Evolutionary conservation across 257 asterid species (phyloP), one percentile per base, ranked within the genome.

Genomic region (Salvia hispanica): DNA sequence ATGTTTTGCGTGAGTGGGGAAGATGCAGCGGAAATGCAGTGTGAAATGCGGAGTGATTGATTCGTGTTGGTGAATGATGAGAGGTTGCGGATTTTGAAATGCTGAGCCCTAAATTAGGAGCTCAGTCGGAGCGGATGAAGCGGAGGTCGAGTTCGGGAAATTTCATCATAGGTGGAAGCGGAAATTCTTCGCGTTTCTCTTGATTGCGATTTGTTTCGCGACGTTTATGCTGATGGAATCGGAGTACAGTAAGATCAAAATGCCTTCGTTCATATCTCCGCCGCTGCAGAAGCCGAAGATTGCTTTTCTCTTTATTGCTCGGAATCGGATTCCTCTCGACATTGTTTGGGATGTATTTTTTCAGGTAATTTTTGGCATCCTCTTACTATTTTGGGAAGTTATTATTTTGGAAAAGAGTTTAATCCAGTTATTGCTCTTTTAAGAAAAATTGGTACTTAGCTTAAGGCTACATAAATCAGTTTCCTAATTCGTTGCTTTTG

Each of bases 281-380:
- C 83, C 89, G 43, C 44, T 73, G n/a, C 76, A 77, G 65, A 84
- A 83, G 58, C 96, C 96, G 57, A 92, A 83, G 64, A 82, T 89
- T 28, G 95, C 96, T 34, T 92, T 84, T 69, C 81, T 92, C 40
- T 92, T 87, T 72, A 87, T 89, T 66, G 95, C 98, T 71, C 85
- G 98, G 64, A 92, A 92, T 75, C 95, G 98, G 71, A 85, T 89
- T 69, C 89, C 95, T 14, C 79, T 89, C 64, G 98, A 89, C 70
- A 65, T 80, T 68, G 85, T 89, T 52, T 92, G 98, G 98, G 95
- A 89, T 73, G 91, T 74, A 3, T 92, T 85, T 75, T 89, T 89
- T 73, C 88, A 79, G 96, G 98, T 92, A 78, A 59, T 63, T 64
- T 4, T 11, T 47, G 36, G 44, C 18, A 10, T 53, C 57, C 58